Conservation (phyloP, 495 filamentous ascomycete species). For the Xeromyces bisporus region DNA sequence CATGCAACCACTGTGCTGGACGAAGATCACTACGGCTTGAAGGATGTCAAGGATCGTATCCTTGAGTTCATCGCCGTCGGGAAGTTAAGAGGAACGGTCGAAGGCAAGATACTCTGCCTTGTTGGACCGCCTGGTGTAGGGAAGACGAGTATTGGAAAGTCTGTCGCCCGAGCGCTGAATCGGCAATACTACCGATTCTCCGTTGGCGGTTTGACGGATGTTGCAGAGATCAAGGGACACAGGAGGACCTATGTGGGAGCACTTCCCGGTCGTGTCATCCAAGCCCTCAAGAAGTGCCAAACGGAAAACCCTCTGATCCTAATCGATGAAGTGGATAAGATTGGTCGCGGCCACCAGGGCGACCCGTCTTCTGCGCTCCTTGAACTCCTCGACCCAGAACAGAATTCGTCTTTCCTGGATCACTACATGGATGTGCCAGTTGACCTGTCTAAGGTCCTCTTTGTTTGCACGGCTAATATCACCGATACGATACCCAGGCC, state of each 20-base stretch:
- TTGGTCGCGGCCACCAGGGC: constrained; percentile 87
- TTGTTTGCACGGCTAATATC: constrained; percentile 98
- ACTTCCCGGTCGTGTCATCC: constrained; percentile 88
- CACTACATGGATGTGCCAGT: constrained; percentile 99
- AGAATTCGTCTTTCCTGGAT: constrained; percentile 93
- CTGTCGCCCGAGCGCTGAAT: constrained; percentile 85
- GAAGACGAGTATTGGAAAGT: constrained; percentile 98
- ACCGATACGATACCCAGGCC: constrained; percentile 96
- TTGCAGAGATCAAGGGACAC: constrained; percentile 99
- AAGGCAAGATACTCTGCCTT: constrained; percentile 97
- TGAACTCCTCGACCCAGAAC: constrained; percentile 90
- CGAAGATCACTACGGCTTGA: constrained; percentile 92
- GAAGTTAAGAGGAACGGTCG: constrained; percentile 90
- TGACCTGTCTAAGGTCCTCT: constrained; percentile 92
- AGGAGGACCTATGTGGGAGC: constrained; percentile 93
- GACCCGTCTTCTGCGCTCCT: constrained; percentile 90
- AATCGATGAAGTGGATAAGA: constrained; percentile 97
- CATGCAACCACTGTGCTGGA: constrained; percentile 84
- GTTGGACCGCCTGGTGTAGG: constrained; percentile 94
- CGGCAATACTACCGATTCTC: constrained; percentile 96
- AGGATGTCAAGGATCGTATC: constrained; percentile 98
- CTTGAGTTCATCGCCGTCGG: constrained; percentile 98
- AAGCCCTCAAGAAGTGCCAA: constrained; percentile 97
- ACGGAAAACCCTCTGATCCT: constrained; percentile 94
- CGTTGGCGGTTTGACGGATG: constrained; percentile 90